Conservation (phyloP, 2,329 filamentous ascomycete species). For the Cytospora schulzeri region DNA sequence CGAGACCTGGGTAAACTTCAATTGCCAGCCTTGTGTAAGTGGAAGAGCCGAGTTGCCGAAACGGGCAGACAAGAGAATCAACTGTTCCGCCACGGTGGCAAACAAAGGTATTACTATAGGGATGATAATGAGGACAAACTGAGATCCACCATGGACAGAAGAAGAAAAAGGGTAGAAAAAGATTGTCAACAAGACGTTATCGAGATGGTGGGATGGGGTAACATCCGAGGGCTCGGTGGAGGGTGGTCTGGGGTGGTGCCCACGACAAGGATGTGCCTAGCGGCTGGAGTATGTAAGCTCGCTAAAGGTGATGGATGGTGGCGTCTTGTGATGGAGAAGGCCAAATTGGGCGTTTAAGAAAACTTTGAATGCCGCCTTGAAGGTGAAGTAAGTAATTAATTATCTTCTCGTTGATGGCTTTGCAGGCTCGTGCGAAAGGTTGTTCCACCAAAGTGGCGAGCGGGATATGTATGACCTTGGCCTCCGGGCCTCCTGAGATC, state of each 20-base stretch:
- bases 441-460: neutral
- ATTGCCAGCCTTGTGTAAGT: constrained; percentile 25
- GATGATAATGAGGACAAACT: neutral
- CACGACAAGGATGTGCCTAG: constrained; percentile 24
- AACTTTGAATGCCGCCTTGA: constrained; percentile 4
- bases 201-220: constrained; percentile 27
- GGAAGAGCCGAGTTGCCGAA: constrained; percentile 9
- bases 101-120: constrained; percentile 11
- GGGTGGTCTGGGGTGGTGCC: constrained; percentile 14
- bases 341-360: constrained; percentile 24
- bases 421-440: neutral
- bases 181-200: constrained; percentile 24
- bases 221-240: constrained; percentile 23
- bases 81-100: constrained; percentile 18
- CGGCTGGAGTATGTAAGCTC: constrained; percentile 26
- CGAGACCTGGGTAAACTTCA: constrained; percentile 28
- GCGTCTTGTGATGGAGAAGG: constrained; percentile 25
- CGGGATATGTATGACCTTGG: neutral
- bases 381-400: constrained; percentile 5
- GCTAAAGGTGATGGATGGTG: constrained; percentile 27
- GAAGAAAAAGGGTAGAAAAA: constrained; percentile 13
- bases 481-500: neutral
- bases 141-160: constrained; percentile 14
- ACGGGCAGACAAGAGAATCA: constrained; percentile 16
- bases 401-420: neutral